These are phyloP conservation scores for Tetraselmis striata DNA, from an alignment of 139 green algal species.

Conservation along the genomic window DNA sequence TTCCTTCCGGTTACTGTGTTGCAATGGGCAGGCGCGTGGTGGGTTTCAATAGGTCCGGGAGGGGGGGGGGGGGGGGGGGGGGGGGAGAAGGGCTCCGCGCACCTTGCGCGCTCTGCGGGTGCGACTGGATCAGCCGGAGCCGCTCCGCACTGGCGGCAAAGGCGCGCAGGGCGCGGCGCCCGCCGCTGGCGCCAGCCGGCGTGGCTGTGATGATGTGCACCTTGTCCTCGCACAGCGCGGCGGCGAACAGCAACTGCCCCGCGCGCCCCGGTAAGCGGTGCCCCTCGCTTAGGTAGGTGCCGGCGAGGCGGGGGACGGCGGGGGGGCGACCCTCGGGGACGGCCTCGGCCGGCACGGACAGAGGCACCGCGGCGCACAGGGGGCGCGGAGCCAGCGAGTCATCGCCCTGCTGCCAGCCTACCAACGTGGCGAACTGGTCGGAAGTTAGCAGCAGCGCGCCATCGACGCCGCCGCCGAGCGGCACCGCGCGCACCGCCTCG, in stretches of 20 bases:
- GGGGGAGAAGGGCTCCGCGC: background rate
- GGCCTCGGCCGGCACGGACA: background rate
- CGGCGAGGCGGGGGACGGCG: background rate
- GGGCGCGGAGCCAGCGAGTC: background rate
- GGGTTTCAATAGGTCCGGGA: background rate
- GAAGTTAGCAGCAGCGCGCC: background rate
- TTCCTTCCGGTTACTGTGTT: background rate
- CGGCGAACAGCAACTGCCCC: background rate
- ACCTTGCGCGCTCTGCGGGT: background rate
- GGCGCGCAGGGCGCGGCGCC: background rate
- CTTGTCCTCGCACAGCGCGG: background rate
- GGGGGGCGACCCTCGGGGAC: background rate
- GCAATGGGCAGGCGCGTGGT: background rate
- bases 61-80: too few relatives aligned
- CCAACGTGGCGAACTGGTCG: background rate
- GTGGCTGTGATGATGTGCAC: background rate
- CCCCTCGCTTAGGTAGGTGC: background rate
- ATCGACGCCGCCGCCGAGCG: background rate
- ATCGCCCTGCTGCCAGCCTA: background rate
- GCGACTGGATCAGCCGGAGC: background rate
- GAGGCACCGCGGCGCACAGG: background rate
- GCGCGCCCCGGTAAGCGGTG: background rate
- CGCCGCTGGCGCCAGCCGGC: too few relatives aligned
- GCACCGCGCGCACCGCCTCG: background rate
- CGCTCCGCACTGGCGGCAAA: background rate